Base-by-base conservation (phyloP, 179 eudicot genomes). In the Spinacia oleracea region DNA sequence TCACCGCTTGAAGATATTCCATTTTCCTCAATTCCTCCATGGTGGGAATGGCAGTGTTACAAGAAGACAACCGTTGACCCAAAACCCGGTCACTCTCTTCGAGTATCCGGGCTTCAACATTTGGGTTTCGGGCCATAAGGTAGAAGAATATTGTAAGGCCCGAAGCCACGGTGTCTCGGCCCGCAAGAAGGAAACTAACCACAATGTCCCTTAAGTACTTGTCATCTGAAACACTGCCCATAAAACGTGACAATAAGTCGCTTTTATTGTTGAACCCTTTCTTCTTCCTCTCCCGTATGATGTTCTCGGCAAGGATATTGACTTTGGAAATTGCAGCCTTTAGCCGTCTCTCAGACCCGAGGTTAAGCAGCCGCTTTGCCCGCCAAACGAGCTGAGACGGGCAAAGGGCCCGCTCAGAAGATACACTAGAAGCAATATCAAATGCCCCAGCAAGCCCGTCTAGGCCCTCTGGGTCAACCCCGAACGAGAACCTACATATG, bases 81-180 rank as follows among this genome's bases (percentile, higher is more conserved):
- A 84, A 32, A 53, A 72, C 87, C 77, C 79, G 80, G 72, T 77
- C 31, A 75, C 78, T 82, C 77, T 86, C 87, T 43, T 86, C 82
- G 0, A 85, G 72, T 55, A 87, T 80, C 70, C 70, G 76, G 71
- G 82, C 81, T 67, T 90, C 93, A 2, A 81, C 80, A 9, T 74
- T 77, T 9, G 85, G 89, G 80, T 93, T 79, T 27, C 53, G 25
- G 18, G 88, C 84, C 31, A 94, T 80, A 12, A 93, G 81, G 73
- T 84, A 91, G 78, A 94, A 86, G 35, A 94, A 79, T 83, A 90
- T 85, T 6, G 98, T 93, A 77, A 94, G 86, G 62, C 90, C 97
- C 25, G 98, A 86, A 1, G 97, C 93, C 27, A 91, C 93, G 0
- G 98, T 92, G 83, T 94, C 98, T n/a, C 93, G 88, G 67, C 98